phyloP scores from a whole-genome alignment of 169 alveolate genomes.

The Prorocentrum cordatum region DNA sequence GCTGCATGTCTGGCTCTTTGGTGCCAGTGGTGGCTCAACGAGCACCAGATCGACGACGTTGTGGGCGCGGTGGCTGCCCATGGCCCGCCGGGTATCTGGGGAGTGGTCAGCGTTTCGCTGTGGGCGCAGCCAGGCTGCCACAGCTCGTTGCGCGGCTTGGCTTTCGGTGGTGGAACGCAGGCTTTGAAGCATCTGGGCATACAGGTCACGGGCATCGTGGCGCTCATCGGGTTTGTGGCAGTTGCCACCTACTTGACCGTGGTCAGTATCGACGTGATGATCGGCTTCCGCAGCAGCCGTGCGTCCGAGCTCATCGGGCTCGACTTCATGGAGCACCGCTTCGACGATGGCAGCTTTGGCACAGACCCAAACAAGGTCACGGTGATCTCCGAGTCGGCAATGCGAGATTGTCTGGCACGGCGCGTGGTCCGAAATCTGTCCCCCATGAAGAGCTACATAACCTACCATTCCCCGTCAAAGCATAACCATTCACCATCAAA shows the following conservation, averaged over 20 bases:
- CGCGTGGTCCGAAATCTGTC: no score
- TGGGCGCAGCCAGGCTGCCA: slow-evolving; percentile 3
- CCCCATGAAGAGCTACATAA: no score
- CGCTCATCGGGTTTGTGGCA: not conserved
- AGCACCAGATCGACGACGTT: slow-evolving; percentile 20
- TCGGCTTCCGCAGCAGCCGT: slow-evolving; percentile 37
- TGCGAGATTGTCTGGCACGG: no score
- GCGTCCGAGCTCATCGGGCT: slow-evolving; percentile 55
- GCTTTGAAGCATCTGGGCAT: slow-evolving; percentile 40
- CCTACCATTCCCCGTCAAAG: no score
- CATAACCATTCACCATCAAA: no score
- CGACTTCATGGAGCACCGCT: slow-evolving; percentile 48
- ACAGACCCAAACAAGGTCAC: no score
- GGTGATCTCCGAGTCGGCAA: no score
- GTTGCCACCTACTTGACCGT: slow-evolving; percentile 14
- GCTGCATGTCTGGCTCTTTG: slow-evolving; percentile 3
- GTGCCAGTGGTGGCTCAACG: not conserved
- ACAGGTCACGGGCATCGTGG: not conserved
- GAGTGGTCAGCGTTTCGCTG: slow-evolving; percentile 13
- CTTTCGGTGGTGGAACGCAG: slow-evolving; percentile 21
- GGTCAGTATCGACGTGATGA: slow-evolving; percentile 1
- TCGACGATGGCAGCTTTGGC: slow-evolving; percentile 21
- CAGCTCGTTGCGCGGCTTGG: not conserved
- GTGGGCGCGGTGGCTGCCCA: slow-evolving; percentile 65
- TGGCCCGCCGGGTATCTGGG: slow-evolving; percentile 51